These are phyloP conservation scores for Priceomyces fermenticarens DNA, from an alignment of 805 yeast species.

Conservation along the genomic window DNA sequence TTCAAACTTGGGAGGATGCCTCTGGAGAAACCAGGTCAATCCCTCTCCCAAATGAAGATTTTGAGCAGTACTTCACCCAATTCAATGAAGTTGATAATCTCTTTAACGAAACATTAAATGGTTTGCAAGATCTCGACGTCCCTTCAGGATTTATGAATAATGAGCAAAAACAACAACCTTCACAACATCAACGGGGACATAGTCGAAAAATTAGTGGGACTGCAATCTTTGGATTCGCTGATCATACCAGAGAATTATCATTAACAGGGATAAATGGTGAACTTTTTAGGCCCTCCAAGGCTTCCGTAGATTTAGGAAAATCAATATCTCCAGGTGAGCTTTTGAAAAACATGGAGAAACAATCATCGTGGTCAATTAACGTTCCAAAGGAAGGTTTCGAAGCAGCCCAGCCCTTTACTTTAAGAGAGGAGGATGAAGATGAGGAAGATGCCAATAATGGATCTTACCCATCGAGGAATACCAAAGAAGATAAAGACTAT, in stretches of 20 bases:
- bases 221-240: constrained; percentile 71
- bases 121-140: constrained; percentile 62
- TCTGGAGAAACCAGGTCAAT: constrained; percentile 27
- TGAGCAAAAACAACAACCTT: constrained; percentile 18
- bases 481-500: constrained; percentile 32
- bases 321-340: constrained; percentile 36
- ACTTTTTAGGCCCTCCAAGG: constrained; percentile 16
- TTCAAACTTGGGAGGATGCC: constrained; percentile 28
- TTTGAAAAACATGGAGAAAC: constrained; percentile 15
- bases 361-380: constrained; percentile 11
- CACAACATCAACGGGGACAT: constrained; percentile 35
- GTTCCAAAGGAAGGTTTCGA: constrained; percentile 10
- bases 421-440: constrained; percentile 32
- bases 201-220: constrained; percentile 71
- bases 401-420: constrained; percentile 19
- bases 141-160: constrained; percentile 40
- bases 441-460: constrained; percentile 10
- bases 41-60: constrained; percentile 54
- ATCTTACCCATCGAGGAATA: constrained; percentile 4
- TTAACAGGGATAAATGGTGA: constrained; percentile 46
- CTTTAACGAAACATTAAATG: constrained; percentile 53
- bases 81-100: constrained; percentile 54
- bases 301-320: constrained; percentile 21
- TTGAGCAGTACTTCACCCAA: constrained; percentile 42
- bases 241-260: constrained; percentile 61